phyloP scores from a whole-genome alignment of 257 asterid species.

The Solanum etuberosum region DNA sequence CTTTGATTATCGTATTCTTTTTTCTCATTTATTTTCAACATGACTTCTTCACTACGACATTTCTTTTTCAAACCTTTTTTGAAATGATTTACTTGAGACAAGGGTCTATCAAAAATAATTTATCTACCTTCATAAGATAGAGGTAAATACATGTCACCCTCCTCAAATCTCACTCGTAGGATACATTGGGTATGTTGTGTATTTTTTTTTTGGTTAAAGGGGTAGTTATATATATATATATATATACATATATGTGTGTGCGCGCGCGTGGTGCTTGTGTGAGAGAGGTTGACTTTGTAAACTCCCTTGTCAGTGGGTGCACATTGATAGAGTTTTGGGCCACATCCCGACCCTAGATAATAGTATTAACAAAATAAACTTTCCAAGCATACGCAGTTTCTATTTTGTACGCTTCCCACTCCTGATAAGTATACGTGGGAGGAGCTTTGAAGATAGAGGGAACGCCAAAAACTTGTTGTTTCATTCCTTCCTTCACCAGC shows the following conservation, averaged over 20 bases:
- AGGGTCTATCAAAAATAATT: no score
- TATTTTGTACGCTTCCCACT: no score
- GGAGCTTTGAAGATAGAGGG: background rate
- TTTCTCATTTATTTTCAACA: background rate
- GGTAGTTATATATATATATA: no score
- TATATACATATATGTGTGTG: no score
- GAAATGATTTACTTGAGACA: background rate
- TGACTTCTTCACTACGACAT: background rate
- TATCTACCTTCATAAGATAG: background rate
- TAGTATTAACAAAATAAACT: background rate
- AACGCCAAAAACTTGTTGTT: no score
- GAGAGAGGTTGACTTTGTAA: background rate
- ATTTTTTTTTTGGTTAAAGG: background rate
- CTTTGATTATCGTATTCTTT: background rate
- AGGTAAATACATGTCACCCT: background rate
- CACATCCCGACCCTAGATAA: background rate
- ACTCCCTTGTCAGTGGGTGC: background rate
- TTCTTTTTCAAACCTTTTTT: background rate
- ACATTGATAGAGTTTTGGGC: background rate
- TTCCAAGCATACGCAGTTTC: background rate
- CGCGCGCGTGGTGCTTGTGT: no score
- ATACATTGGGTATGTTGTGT: background rate
- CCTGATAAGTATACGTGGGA: no score
- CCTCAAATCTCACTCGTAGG: background rate
- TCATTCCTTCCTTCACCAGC: background rate